Base-by-base conservation (phyloP, 345 rosid species). In the Lumnitzera littorea region DNA sequence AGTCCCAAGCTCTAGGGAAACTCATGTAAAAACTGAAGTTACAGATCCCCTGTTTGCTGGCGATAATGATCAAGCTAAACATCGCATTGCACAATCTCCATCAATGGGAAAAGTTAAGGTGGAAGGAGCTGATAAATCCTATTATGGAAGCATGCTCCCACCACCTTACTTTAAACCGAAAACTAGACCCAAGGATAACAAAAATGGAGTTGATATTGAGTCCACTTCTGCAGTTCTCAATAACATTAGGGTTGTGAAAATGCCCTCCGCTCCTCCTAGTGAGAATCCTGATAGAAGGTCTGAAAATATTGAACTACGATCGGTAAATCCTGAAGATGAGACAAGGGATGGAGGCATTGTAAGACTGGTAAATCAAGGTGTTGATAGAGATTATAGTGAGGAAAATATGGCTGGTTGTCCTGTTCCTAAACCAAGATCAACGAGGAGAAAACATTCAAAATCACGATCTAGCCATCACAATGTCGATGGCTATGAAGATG, bases 361-460 rank as follows among this genome's bases (percentile, higher is more conserved):
- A 43, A 71, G 67, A 31, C 72, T 41, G 56, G 64, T 68, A 51
- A 61, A 61, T 69, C 66, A 27, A 53, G 76, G 43, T 24, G 53
- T 46, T 51, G 68, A 61, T 41, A 68, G 63, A 49, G 54, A 55
- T 56, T 23, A 55, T 58, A 53, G 51, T 60, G 69, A 60, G 51
- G 68, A 63, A 61, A 74, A 65, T 66, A 72, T 56, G 46, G 54
- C 29, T 20, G 71, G 67, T 60, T 63, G 73, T 61, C 57, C 75
- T 56, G 65, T 82, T 56, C 79, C 77, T 52, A 92, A 82, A 74
- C 74, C 74, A 8, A 74, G 84, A 73, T 77, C 91, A 13, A 67
- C 66, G 17, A 76, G 96, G 69, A 79, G 90, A 74, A 80, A 77
- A 63, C 89, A 78, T 66, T 59, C 69, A 17, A 70, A 65, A 72